These are phyloP conservation scores for Dimargaris xerosporica DNA, from an alignment of 192 early-diverging fungal species.

Conservation along the genomic window DNA sequence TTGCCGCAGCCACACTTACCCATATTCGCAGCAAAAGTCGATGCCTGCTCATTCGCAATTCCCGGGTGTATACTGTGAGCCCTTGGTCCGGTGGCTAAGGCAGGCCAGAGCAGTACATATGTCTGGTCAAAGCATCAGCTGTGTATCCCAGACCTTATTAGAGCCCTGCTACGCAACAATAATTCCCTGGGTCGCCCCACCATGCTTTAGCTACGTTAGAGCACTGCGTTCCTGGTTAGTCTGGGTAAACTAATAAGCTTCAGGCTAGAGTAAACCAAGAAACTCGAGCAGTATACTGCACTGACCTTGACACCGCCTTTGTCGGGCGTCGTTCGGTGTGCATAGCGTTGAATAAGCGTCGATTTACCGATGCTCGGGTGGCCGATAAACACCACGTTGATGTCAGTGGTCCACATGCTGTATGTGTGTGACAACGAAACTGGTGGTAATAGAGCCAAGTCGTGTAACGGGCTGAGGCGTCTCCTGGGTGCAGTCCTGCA, in stretches of 20 bases:
- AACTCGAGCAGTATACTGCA: background rate
- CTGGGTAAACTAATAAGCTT: background rate
- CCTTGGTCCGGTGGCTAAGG: background rate
- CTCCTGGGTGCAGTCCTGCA: too few relatives aligned
- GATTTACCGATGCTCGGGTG: conserved; percentile 1
- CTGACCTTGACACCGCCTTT: background rate
- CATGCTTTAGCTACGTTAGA: background rate
- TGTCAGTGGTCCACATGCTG: too few relatives aligned
- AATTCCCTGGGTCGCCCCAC: background rate
- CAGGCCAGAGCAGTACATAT: background rate
- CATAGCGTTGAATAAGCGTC: conserved; percentile 7
- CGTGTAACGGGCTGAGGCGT: too few relatives aligned
- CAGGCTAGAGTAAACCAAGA: background rate
- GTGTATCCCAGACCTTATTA: background rate
- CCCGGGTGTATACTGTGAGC: background rate
- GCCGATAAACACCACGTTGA: conserved; percentile 4
- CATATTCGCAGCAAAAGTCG: conserved; percentile 1
- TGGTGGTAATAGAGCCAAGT: too few relatives aligned
- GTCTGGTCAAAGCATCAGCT: background rate
- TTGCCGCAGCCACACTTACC: background rate
- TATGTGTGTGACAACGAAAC: too few relatives aligned
- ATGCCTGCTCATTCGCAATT: background rate
- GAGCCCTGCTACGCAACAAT: background rate
- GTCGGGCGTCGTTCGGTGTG: background rate
- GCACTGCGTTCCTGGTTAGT: background rate